phyloP scores from a whole-genome alignment of 2,329 filamentous ascomycete species.

The Coniochaeta hoffmannii region DNA sequence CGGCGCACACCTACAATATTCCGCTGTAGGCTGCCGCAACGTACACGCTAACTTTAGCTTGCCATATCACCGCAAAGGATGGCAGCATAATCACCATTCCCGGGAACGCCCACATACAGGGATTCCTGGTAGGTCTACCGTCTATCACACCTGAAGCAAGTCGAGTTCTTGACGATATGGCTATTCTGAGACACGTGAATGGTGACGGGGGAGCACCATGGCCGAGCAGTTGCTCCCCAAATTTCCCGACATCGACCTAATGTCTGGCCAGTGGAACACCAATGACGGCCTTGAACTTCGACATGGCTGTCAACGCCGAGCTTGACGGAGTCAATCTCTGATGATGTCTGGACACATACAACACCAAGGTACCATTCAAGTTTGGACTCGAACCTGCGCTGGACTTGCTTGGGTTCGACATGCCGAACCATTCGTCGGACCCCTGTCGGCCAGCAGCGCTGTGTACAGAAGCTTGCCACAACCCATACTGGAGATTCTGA shows the following conservation, averaged over 20 bases:
- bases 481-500: conserved; percentile 21
- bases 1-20: too few species aligned
- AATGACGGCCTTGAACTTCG: conserved; percentile 8
- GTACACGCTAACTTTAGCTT: too few species aligned
- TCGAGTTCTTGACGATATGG: too few species aligned
- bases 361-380: conserved; percentile 22
- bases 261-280: conserved; percentile 9
- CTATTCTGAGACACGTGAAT: too few species aligned
- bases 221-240: too few species aligned
- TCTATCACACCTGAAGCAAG: too few species aligned
- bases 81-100: too few species aligned
- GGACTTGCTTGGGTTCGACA: not conserved
- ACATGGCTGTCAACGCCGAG: conserved; percentile 15
- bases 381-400: conserved; percentile 6
- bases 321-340: conserved; percentile 23
- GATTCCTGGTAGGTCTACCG: too few species aligned
- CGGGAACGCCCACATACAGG: too few species aligned
- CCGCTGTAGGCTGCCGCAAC: too few species aligned
- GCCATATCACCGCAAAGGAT: too few species aligned
- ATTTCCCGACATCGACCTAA: conserved; percentile 3
- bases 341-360: conserved; percentile 24
- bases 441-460: conserved; percentile 10
- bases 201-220: too few species aligned
- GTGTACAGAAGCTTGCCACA: conserved; percentile 16
- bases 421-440: conserved; percentile 6